Evolutionary conservation across 2,329 filamentous ascomycete genomes (phyloP), one percentile per base, ranked within the genome.

Genomic region (Fusarium sp.): DNA sequence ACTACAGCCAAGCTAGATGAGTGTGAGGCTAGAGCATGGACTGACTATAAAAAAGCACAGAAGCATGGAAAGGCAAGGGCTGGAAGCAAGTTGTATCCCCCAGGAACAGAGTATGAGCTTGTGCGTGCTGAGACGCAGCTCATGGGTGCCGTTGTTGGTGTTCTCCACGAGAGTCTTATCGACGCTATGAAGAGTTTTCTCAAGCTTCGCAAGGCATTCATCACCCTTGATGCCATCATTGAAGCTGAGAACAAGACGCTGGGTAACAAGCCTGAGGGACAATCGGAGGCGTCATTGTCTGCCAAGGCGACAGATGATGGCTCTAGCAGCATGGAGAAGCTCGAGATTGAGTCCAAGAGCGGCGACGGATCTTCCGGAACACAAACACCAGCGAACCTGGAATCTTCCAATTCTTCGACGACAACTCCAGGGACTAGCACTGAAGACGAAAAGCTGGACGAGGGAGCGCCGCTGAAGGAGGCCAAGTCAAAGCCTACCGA

Each of bases 131-230:
- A 98, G 84, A 90, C 94, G 2, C 94, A 98, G 82, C 87, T 98
- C 72, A 97, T 98, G 93, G 89, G 90, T 66, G 95, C 95, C 1
- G 92, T 99, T 1, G 91, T 98, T 1, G 94, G 91, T 0, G 94
- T 98, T 18, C 85, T 98, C 77, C 97, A 97, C 75, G 96, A 98
- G 85, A 98, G 94, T 80, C 84, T 98, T 77, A 96, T 95, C 0
- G 96, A 98, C 81, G 94, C 92, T 18, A 90, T 98, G 81, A 94
- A 93, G 83, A 94, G 94, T 7, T 98, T 98, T 79, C 97, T 97
- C 80, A 97, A 96, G 83, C 84, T 98, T 76, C 89, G 96, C 71
- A 97, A 97, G 81, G 96, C 96, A 0, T 98, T 93, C 78, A 85
- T 94, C 42, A 93, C 94, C 0, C 86, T 99, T 5, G 93, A 98